Percentiles rank a stretch among this genome's conserved stretches.
Conservation (phyloP, 331 rosid genomes). For the Malus hybrid region DNA sequence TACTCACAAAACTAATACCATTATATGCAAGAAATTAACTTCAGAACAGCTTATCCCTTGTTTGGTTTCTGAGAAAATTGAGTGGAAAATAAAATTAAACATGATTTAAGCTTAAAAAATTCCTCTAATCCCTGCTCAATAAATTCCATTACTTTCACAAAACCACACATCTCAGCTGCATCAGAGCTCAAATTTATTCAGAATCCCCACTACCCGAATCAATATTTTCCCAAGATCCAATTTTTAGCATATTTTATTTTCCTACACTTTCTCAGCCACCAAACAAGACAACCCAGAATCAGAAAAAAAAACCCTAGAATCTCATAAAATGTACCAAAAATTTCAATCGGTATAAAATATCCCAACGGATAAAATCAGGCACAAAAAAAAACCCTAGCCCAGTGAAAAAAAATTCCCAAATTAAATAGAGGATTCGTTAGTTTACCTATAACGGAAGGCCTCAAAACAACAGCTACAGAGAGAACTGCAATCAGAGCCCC, state of each 20-base stretch:
- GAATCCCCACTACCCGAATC: neutral
- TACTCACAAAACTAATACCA: no score
- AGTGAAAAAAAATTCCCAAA: neutral
- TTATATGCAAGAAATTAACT: neutral
- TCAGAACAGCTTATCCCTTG: neutral
- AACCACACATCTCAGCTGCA: neutral
- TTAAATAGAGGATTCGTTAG: slow-evolving; percentile 2
- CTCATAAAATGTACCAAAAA: neutral
- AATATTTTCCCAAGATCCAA: slow-evolving; percentile 3
- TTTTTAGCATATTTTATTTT: neutral
- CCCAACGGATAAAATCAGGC: slow-evolving; percentile 5
- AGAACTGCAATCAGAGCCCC: slow-evolving; percentile 26
- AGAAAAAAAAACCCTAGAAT: neutral
- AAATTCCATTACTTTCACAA: neutral
- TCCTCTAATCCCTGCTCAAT: neutral
- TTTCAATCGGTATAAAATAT: neutral
- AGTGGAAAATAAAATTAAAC: neutral
- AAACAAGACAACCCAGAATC: slow-evolving; percentile 1
- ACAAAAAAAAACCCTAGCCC: slow-evolving; percentile 6
- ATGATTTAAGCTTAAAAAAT: neutral
- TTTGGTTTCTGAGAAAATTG: neutral
- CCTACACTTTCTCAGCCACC: neutral
- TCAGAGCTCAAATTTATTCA: neutral
- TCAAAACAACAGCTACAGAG: slow-evolving; percentile 14
- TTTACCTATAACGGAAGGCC: slow-evolving; percentile 16